Conservation (phyloP, 164 flowering plant species). For the Cinnamomum micranthum region DNA sequence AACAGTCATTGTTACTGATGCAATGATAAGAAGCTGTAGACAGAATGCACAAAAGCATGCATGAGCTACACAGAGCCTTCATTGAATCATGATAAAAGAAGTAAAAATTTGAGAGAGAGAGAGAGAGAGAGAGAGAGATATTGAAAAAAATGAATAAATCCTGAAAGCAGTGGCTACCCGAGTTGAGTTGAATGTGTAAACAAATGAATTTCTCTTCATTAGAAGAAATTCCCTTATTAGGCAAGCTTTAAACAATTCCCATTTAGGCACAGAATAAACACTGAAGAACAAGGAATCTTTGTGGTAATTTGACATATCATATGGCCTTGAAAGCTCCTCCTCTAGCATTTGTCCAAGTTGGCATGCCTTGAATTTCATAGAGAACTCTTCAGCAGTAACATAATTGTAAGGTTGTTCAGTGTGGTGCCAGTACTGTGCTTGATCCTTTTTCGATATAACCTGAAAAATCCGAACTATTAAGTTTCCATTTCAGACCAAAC, state of each 20-base stretch:
- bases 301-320: conserved; percentile 34
- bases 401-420: conserved; percentile 36
- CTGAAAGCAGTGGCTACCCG: conserved; percentile 17
- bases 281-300: conserved; percentile 36
- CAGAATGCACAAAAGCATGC: conserved; percentile 12
- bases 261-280: conserved; percentile 36
- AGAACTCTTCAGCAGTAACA: conserved; percentile 37
- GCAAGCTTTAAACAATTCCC: conserved; percentile 61
- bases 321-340: conserved; percentile 37
- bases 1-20: neutral
- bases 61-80: neutral
- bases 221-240: conserved; percentile 47
- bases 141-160: no score
- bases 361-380: conserved; percentile 30
- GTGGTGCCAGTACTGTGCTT: conserved; percentile 50
- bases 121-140: no score
- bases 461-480: conserved; percentile 8
- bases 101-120: neutral
- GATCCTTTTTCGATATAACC: conserved; percentile 62
- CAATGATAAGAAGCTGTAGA: neutral
- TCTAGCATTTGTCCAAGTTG: conserved; percentile 32
- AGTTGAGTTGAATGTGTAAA: conserved; percentile 41
- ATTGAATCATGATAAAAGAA: neutral
- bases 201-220: conserved; percentile 57
- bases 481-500: no score